These are phyloP conservation scores for Suhomyces bokatorum DNA, from an alignment of 1,139 yeast species.

Conservation along the genomic window DNA sequence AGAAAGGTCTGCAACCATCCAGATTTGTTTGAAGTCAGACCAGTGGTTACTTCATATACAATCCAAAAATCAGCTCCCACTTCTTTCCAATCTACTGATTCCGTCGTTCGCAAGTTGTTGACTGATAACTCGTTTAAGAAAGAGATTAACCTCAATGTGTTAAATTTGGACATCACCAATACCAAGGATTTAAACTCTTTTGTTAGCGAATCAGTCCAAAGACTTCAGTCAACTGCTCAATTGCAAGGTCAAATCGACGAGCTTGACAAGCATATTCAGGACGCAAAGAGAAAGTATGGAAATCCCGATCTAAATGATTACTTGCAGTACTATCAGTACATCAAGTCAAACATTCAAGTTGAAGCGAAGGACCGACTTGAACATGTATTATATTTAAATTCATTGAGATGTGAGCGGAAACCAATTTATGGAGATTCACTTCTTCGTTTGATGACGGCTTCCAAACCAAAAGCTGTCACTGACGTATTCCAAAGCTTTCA, in stretches of 20 bases:
- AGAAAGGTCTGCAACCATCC: conserved; percentile 98
- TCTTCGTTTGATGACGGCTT: conserved; percentile 26
- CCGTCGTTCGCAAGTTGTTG: conserved; percentile 44
- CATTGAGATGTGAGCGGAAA: conserved; percentile 54
- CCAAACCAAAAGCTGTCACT: conserved; percentile 22
- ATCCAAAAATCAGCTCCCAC: conserved; percentile 64
- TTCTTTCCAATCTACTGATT: conserved; percentile 46
- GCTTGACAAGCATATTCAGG: conserved; percentile 37
- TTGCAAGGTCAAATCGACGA: conserved; percentile 46
- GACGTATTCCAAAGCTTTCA: conserved; percentile 34
- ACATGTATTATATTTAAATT: conserved; percentile 65
- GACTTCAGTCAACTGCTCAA: conserved; percentile 48
- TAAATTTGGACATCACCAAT: conserved; percentile 60
- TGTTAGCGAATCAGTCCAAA: conserved; percentile 47
- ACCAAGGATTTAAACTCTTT: conserved; percentile 50
- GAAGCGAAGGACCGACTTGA: conserved; percentile 52
- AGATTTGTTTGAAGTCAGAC: conserved; percentile 93
- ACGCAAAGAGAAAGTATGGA: conserved; percentile 25
- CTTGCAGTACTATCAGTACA: conserved; percentile 59
- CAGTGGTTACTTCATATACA: conserved; percentile 87
- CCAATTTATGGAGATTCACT: conserved; percentile 59
- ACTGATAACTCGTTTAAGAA: conserved; percentile 24
- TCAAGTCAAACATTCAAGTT: conserved; percentile 52
- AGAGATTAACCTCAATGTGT: conserved; percentile 50
- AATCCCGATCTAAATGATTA: conserved; percentile 51